These are phyloP conservation scores for Colletotrichum agaves DNA, from an alignment of 2,329 filamentous ascomycete genomes.

Conservation along the genomic window DNA sequence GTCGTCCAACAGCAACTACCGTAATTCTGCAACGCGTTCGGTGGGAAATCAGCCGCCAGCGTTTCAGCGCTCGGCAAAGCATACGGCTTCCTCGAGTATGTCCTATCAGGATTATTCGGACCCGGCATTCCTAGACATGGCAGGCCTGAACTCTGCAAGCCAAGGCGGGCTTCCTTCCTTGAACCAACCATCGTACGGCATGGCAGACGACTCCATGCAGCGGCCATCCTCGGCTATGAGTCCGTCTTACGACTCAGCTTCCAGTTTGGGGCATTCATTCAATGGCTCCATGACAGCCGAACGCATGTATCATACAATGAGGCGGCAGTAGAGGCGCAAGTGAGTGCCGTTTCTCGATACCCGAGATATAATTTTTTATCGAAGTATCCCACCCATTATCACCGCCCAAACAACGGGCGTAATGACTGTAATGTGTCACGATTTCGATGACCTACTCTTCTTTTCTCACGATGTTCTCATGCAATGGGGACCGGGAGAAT, in stretches of 20 bases:
- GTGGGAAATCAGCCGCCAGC: conserved; percentile 7
- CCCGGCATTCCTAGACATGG: conserved; percentile 26
- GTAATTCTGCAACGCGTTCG: background rate
- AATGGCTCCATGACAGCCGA: conserved; percentile 11
- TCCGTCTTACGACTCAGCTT: conserved; percentile 6
- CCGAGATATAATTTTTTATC: background rate
- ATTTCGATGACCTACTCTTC: background rate
- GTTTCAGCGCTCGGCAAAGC: conserved; percentile 21
- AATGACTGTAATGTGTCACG: background rate
- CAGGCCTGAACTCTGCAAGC: conserved; percentile 16
- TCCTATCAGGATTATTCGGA: conserved; percentile 29
- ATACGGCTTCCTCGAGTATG: background rate
- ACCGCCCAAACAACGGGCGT: too few relatives aligned
- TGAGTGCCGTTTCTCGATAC: background rate
- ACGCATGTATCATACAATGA: conserved; percentile 23
- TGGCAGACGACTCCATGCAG: conserved; percentile 13
- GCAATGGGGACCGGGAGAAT: too few relatives aligned
- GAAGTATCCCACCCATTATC: too few relatives aligned
- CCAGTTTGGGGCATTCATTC: conserved; percentile 16
- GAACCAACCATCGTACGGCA: conserved; percentile 13
- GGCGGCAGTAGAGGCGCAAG: conserved; percentile 18
- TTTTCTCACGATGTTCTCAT: too few relatives aligned
- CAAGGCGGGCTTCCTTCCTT: conserved; percentile 13
- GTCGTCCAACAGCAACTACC: conserved; percentile 4
- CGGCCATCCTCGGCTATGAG: conserved; percentile 12